Evolutionary conservation across 129 eudicot species (phyloP).

Genomic region (Scalesia atractyloides): DNA sequence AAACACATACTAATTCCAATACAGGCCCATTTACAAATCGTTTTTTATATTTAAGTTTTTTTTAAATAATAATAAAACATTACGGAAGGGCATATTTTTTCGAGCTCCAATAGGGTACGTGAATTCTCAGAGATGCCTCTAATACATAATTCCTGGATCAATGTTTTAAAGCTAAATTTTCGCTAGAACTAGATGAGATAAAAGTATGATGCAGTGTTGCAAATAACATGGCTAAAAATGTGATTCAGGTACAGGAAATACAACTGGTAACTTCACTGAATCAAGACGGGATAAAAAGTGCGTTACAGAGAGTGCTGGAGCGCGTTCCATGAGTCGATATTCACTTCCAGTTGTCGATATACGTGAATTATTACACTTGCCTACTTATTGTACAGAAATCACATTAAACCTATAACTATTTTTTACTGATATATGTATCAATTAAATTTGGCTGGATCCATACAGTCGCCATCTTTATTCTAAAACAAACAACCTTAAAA

Average conservation of each 20-base stretch:
- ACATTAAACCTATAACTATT: slow-evolving; percentile 33
- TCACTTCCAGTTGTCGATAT: slow-evolving; percentile 2
- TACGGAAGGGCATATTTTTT: too few species aligned
- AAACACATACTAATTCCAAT: too few species aligned
- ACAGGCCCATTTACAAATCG: too few species aligned
- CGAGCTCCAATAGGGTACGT: too few species aligned
- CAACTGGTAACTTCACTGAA: slow-evolving; percentile 76
- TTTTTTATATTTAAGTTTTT: too few species aligned
- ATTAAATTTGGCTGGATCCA: slow-evolving; percentile 4
- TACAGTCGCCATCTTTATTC: slow-evolving; percentile 32
- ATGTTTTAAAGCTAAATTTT: too few species aligned
- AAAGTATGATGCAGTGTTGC: not conserved
- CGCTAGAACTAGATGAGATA: not conserved
- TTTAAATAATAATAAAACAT: too few species aligned
- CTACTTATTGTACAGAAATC: slow-evolving; percentile 41
- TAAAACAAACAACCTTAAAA: slow-evolving; percentile 2
- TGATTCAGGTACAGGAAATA: slow-evolving; percentile 84
- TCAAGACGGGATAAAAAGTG: slow-evolving; percentile 89
- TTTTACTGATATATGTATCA: slow-evolving; percentile 6
- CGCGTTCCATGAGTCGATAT: slow-evolving; percentile 65
- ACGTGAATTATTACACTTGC: slow-evolving; percentile 28
- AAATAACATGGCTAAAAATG: slow-evolving; percentile 12
- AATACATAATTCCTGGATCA: too few species aligned
- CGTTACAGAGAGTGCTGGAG: slow-evolving; percentile 81
- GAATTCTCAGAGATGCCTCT: too few species aligned